Percentiles rank a stretch among this genome's conserved stretches.
phyloP scores from a whole-genome alignment of 192 early-diverging fungal species.

The Coemansia furcata region DNA sequence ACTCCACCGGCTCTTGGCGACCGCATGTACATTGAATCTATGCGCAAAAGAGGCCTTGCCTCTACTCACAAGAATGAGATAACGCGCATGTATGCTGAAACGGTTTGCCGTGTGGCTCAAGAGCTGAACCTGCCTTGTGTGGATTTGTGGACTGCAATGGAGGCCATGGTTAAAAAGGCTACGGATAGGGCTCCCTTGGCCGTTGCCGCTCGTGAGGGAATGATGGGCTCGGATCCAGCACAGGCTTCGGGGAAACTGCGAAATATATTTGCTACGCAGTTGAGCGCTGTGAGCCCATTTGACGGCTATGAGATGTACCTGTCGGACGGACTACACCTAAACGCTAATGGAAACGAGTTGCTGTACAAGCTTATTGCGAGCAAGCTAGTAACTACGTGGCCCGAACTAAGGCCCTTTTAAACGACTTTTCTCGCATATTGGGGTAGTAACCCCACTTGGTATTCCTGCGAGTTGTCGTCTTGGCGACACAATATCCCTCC shows the following conservation, averaged over 20 bases:
- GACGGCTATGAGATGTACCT: conserved; percentile 49
- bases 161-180: conserved; percentile 33
- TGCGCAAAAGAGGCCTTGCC: conserved; percentile 17
- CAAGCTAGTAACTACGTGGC: conserved; percentile 6
- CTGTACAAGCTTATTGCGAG: conserved; percentile 18
- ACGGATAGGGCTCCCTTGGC: conserved; percentile 11
- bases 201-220: background rate
- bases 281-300: background rate
- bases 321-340: conserved; percentile 61
- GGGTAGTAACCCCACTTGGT: background rate
- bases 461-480: too few species aligned
- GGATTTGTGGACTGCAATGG: conserved; percentile 47
- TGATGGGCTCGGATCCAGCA: background rate
- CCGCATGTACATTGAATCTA: conserved; percentile 33
- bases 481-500: too few species aligned
- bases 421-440: background rate
- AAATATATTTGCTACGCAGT: background rate
- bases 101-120: conserved; percentile 44
- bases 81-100: conserved; percentile 56
- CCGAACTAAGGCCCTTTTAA: conserved; percentile 6
- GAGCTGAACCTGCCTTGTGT: conserved; percentile 21
- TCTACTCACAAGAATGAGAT: conserved; percentile 43
- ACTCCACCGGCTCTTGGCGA: conserved; percentile 72
- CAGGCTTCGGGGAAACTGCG: background rate
- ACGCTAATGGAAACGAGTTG: conserved; percentile 53